Evolutionary conservation across 1,284 basidiomycete species (phyloP).

Genomic region (Schizopora paradoxa): DNA sequence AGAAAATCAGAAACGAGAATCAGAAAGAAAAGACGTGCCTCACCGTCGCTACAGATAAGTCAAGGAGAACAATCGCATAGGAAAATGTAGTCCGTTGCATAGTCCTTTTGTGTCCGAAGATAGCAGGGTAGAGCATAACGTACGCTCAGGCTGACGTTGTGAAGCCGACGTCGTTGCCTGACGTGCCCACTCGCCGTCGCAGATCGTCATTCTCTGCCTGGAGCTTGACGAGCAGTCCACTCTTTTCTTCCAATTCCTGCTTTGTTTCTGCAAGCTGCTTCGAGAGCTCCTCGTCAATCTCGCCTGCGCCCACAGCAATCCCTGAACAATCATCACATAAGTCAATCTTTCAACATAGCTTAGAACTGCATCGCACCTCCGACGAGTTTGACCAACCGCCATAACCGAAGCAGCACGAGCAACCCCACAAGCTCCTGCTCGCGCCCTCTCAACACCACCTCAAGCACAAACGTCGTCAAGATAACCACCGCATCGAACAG

Average conservation of each 20-base stretch:
- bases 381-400: constrained; percentile 73
- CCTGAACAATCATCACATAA: constrained; percentile 37
- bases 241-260: constrained; percentile 40
- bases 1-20: no score
- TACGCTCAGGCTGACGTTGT: no score
- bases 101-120: background rate
- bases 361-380: constrained; percentile 47
- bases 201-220: constrained; percentile 37
- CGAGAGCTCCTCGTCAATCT: constrained; percentile 50
- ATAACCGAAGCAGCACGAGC: constrained; percentile 67
- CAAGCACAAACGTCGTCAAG: constrained; percentile 64
- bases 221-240: constrained; percentile 30
- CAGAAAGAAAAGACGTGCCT: no score
- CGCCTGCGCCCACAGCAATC: constrained; percentile 68
- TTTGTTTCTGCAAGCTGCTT: constrained; percentile 44
- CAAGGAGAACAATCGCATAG: no score
- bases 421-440: constrained; percentile 66
- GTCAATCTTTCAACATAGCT: background rate
- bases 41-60: no score
- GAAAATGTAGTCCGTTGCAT: no score
- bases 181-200: constrained; percentile 28
- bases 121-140: background rate
- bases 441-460: constrained; percentile 58
- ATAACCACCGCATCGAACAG: constrained; percentile 69
- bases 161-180: constrained; percentile 9